Evolutionary conservation across 306 rosid species (phyloP), one percentile per base, ranked within the genome.

Genomic region (Cicer pinnatifidum): DNA sequence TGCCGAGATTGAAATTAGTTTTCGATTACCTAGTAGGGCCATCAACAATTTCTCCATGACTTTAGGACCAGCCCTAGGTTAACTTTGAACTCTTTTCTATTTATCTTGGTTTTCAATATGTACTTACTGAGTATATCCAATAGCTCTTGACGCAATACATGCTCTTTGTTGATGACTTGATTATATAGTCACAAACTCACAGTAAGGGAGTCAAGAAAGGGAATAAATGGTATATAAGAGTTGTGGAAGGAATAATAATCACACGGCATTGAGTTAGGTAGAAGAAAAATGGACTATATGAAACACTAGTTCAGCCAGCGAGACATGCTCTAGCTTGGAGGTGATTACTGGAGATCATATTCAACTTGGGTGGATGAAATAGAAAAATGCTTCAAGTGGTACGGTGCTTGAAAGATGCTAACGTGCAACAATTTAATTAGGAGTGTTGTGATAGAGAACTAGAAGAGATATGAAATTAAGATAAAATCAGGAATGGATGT

Each of bases 181-280:
- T 28, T 28, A 28, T 69, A 50, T 53, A 53, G 33, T 53, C 48
- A 28, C 19, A 17, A 1, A 17, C 19, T 17, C 19, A 17, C 3
- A 43, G 48, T 50, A 59, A 50, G 59, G 72, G 61, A 50, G 47
- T 69, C 35, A 28, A 28, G 35, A 28, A 28, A 28, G 35, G 35
- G 35, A 28, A 28, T 28, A 8, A 35, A 8, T 51, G 16, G 38
- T 51, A 48, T 35, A 9, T 23, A 16, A 37, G 35, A 69, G 62
- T 69, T 15, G 61, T 69, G 62, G n/a, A 51, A 45, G 47, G 47
- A 67, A 23, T 40, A 9, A 3, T 23, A n/a, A 50, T 69, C 37
- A 15, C 39, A 35, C 16, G 46, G 6, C 53, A 28, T 28, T 28
- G 35, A 28, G 35, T 28, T 3, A 28, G 35, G 35, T 28, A 28